Percentiles rank a stretch among this genome's conserved stretches.
These are phyloP conservation scores for Xylaria sp. DNA, from an alignment of 2,329 filamentous ascomycete genomes.

Conservation along the genomic window DNA sequence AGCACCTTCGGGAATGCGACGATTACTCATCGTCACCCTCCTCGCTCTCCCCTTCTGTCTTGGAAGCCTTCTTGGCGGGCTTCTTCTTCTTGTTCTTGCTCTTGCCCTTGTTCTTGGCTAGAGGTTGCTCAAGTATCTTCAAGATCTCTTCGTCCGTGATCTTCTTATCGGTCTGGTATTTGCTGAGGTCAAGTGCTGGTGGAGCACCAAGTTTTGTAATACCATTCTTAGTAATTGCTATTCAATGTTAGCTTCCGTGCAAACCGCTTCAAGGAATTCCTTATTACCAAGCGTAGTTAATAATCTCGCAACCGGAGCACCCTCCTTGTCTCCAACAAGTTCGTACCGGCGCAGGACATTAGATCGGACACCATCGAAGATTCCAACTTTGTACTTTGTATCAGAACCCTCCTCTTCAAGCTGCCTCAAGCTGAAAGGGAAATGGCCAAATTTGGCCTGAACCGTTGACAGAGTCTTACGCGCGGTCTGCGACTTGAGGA, in stretches of 20 bases:
- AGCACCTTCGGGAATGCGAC: neutral
- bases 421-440: slow-evolving; percentile 97
- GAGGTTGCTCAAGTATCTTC: slow-evolving; percentile 88
- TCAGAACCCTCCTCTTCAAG: slow-evolving; percentile 95
- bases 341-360: slow-evolving; percentile 96
- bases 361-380: slow-evolving; percentile 93
- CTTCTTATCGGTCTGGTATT: slow-evolving; percentile 96
- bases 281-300: slow-evolving; percentile 85
- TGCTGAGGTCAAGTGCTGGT: slow-evolving; percentile 74
- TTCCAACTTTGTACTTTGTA: slow-evolving; percentile 73
- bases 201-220: slow-evolving; percentile 83
- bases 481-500: slow-evolving; percentile 91
- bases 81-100: slow-evolving; percentile 92
- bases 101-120: slow-evolving; percentile 86
- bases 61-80: slow-evolving; percentile 59
- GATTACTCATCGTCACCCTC: slow-evolving; percentile 37
- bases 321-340: slow-evolving; percentile 92
- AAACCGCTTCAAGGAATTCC: neutral
- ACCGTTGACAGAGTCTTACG: slow-evolving; percentile 92
- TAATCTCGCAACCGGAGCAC: slow-evolving; percentile 79
- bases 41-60: slow-evolving; percentile 38
- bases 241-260: slow-evolving; percentile 30
- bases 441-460: slow-evolving; percentile 95
- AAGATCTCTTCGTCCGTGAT: slow-evolving; percentile 95
- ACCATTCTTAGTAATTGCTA: slow-evolving; percentile 97